Base-by-base conservation (phyloP, 129 eudicot species). In the Logfia minima region DNA sequence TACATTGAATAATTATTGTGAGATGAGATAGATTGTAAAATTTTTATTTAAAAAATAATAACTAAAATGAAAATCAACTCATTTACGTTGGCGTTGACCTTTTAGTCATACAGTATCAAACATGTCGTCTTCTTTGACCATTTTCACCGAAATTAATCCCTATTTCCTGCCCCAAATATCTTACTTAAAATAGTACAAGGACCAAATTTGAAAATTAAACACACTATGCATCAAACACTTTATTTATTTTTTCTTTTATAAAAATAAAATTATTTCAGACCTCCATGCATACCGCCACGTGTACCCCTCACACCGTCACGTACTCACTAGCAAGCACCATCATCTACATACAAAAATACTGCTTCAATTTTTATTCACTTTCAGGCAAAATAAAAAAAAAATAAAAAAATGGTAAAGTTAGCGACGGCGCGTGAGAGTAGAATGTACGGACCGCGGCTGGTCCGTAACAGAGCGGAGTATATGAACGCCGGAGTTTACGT, bases 371-470 rank as follows among this genome's bases (percentile, higher is more conserved):
- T 19, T 9, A 19, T 34, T 16, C 55, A 26, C 72, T 41, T 34
- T 18, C 43, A 26, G 19, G 52, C 51, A 39, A 68, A 31, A 48
- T 5, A 39, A 11, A 45, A 45, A n/a, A n/a, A n/a, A n/a, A n/a
- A n/a, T n/a, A 45, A 13, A n/a, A 17, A 55, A 7, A 94, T 94
- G 99, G 99, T 94, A 79, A 94, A 94, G 79, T 86, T 94, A 58
- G 97, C 97, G 48, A 81, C 97, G 70, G 96, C 97, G 64, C 90
- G 99, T 4, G 97, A 94, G 77, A 53, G 79, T 62, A 66, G 99
- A 64, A 74, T 65, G 83, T 94, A 94, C 90, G 99, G 97, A 58
- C 92, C 96, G 10, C 43, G 89, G 28, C 79, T 80, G 65, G 72
- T 29, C 35, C 87, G 96, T 31, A 85, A 80, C 86, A 51, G 99